phyloP scores from a whole-genome alignment of 495 filamentous ascomycete genomes.

The Aspergillus coremiiformis region DNA sequence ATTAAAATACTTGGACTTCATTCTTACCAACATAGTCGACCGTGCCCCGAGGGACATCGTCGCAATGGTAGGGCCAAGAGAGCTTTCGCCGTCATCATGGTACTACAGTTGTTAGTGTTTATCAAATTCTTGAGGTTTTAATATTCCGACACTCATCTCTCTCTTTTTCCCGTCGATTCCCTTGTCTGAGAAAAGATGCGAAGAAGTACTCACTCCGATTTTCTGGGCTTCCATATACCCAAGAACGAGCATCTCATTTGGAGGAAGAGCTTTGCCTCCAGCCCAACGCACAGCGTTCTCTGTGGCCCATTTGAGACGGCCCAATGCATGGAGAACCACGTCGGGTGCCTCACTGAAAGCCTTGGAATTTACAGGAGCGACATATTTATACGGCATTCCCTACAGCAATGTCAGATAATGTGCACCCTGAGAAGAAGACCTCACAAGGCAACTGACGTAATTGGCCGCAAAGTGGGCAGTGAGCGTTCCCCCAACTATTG shows the following conservation, averaged over 20 bases:
- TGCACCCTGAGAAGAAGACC: not conserved
- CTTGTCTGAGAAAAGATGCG: not conserved
- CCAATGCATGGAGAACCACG: conserved; percentile 48
- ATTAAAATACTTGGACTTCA: conserved; percentile 52
- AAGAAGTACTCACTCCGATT: conserved; percentile 52
- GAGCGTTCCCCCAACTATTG: conserved; percentile 36
- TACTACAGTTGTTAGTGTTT: conserved; percentile 45
- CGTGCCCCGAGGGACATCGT: conserved; percentile 66
- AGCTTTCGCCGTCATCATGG: conserved; percentile 78
- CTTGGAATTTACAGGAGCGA: conserved; percentile 57
- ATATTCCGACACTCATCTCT: no score
- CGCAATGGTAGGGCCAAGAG: conserved; percentile 68
- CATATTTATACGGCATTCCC: conserved; percentile 80
- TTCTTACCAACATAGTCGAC: conserved; percentile 60
- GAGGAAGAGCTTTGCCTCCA: conserved; percentile 18
- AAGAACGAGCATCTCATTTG: conserved; percentile 68
- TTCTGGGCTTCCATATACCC: conserved; percentile 66
- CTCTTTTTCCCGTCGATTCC: not conserved
- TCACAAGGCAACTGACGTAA: conserved; percentile 45
- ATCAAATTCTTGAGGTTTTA: no score
- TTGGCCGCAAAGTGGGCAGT: conserved; percentile 67
- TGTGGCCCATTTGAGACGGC: conserved; percentile 61
- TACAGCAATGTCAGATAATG: conserved; percentile 18
- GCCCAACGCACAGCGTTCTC: conserved; percentile 27
- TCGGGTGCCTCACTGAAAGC: conserved; percentile 54